Conservation (phyloP, 106 monocot species). For the Allium sativum region DNA sequence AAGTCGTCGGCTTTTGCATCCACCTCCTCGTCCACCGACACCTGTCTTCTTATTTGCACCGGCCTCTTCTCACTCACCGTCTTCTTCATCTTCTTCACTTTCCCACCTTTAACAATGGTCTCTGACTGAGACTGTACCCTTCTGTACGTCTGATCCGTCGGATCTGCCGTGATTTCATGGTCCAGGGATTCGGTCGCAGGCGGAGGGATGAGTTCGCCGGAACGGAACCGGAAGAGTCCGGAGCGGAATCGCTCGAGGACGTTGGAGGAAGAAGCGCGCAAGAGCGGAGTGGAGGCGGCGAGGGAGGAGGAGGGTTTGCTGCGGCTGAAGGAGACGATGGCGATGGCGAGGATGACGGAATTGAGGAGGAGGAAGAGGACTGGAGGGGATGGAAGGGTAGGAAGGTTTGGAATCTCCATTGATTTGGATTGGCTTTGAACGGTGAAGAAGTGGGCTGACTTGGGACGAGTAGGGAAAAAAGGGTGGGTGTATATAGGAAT, state of each 20-base stretch:
- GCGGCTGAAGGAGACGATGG: constrained; percentile 37
- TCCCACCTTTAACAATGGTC: constrained; percentile 1
- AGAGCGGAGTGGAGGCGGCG: constrained; percentile 1
- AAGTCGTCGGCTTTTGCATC: constrained; percentile 79
- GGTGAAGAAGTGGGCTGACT: too few species aligned
- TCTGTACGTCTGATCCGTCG: background rate
- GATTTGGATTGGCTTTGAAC: background rate
- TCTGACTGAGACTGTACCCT: constrained; percentile 24
- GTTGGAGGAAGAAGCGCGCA: constrained; percentile 27
- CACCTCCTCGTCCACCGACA: constrained; percentile 16
- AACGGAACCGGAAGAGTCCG: constrained; percentile 27
- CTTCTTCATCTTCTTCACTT: constrained; percentile 22
- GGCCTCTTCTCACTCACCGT: constrained; percentile 7
- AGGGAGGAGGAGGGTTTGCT: background rate
- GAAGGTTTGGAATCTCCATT: constrained; percentile 9
- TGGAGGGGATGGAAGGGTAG: constrained; percentile 59
- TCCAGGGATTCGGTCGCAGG: background rate
- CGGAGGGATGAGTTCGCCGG: constrained; percentile 20
- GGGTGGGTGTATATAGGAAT: too few species aligned
- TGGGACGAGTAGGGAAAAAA: too few species aligned
- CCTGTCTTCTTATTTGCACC: background rate
- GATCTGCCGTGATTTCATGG: background rate
- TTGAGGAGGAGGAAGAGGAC: constrained; percentile 78
- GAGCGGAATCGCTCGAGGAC: constrained; percentile 51
- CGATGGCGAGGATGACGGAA: constrained; percentile 82